Evolutionary conservation across 352 stramenopile species (phyloP).

Genomic region (Globisporangium alternatum): DNA sequence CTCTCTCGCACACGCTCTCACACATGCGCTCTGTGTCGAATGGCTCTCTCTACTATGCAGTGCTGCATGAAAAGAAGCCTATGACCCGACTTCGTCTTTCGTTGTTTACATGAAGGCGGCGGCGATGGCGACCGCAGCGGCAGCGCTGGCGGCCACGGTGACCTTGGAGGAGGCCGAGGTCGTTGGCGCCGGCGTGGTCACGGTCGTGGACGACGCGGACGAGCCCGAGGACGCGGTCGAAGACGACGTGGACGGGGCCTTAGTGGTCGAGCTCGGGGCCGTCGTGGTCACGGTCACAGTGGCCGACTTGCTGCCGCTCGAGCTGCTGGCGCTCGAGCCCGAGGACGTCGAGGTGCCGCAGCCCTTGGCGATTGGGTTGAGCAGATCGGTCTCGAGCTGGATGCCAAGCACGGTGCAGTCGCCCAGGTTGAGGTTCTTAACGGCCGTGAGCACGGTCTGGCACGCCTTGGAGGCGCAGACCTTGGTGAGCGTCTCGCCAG

Average conservation of each 20-base stretch:
- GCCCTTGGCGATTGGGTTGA: constrained; percentile 16
- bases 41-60: too few relatives aligned
- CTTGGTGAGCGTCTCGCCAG: constrained; percentile 15
- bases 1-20: too few relatives aligned
- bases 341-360: background rate
- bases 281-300: background rate
- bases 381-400: constrained; percentile 23
- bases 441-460: constrained; percentile 15
- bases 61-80: too few relatives aligned
- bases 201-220: background rate
- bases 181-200: background rate
- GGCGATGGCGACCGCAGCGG: background rate
- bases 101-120: background rate
- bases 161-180: background rate
- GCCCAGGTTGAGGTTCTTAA: constrained; percentile 23
- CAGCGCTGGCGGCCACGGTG: background rate
- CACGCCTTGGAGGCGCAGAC: constrained; percentile 26
- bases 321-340: background rate
- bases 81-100: too few relatives aligned
- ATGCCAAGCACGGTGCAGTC: constrained; percentile 28
- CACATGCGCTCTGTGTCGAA: too few relatives aligned
- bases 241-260: background rate
- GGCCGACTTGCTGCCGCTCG: background rate
- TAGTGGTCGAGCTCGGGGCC: background rate
- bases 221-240: background rate